Evolutionary conservation across 2,329 filamentous ascomycete genomes (phyloP).

Genomic region (Fusarium oligoseptatum): DNA sequence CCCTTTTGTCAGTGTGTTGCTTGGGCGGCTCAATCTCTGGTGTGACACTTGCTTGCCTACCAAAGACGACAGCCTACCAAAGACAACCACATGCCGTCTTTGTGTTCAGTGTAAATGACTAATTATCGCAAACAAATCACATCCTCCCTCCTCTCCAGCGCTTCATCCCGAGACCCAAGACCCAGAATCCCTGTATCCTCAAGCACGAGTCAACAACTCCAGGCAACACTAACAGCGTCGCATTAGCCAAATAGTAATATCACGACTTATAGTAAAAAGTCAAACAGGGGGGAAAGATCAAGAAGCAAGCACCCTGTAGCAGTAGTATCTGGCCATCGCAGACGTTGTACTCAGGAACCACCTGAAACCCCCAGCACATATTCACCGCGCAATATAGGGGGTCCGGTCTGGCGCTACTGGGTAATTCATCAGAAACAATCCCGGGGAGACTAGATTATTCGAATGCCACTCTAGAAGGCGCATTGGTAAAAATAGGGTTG

Average conservation of each 20-base stretch:
- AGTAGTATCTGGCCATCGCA: neutral
- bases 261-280: neutral
- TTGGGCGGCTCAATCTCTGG: neutral
- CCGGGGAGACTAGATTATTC: neutral
- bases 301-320: neutral
- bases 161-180: neutral
- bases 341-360: neutral
- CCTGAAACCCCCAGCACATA: constrained; percentile 1
- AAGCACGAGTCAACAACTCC: neutral
- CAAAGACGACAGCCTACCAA: neutral
- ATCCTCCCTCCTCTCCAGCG: neutral
- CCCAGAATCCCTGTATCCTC: neutral
- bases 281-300: neutral
- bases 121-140: neutral
- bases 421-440: neutral
- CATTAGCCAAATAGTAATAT: neutral
- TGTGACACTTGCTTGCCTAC: neutral
- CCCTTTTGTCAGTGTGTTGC: neutral
- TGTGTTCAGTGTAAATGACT: neutral
- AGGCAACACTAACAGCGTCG: neutral
- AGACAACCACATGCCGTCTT: neutral
- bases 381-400: neutral
- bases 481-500: neutral
- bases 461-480: neutral
- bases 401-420: neutral